Evolutionary conservation across 805 yeast genomes (phyloP).

Genomic region (Candida michaelii): DNA sequence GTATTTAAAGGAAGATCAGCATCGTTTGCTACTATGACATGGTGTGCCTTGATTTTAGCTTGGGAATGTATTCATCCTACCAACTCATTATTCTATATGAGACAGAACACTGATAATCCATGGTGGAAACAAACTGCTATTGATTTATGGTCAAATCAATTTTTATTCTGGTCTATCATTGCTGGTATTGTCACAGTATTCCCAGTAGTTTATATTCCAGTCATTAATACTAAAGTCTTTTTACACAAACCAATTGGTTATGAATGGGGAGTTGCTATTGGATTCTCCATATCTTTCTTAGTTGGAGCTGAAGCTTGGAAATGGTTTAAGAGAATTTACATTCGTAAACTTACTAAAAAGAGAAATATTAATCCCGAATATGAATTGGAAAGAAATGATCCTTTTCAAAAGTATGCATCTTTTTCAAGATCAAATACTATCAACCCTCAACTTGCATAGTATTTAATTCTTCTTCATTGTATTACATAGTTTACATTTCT

Average conservation of each 20-base stretch:
- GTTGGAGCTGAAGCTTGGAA: constrained; percentile 38
- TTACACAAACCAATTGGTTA: constrained; percentile 38
- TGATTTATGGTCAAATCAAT: constrained; percentile 37
- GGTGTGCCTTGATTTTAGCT: constrained; percentile 42
- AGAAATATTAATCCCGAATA: constrained; percentile 31
- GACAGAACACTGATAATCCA: constrained; percentile 34
- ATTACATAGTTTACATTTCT: no score
- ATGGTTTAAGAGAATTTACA: constrained; percentile 38
- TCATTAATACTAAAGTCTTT: constrained; percentile 39
- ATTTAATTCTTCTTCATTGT: no score
- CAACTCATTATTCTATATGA: constrained; percentile 36
- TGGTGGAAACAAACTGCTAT: constrained; percentile 38
- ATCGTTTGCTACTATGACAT: constrained; percentile 39
- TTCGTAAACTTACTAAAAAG: constrained; percentile 18
- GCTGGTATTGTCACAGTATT: constrained; percentile 37
- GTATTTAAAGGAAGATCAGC: constrained; percentile 41
- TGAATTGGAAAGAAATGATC: constrained; percentile 41
- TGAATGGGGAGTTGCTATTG: constrained; percentile 41
- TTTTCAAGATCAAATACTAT: constrained; percentile 39
- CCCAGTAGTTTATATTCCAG: constrained; percentile 43
- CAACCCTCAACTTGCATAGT: constrained; percentile 16
- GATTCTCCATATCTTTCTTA: constrained; percentile 28
- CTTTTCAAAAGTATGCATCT: constrained; percentile 40
- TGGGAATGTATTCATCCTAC: constrained; percentile 42
- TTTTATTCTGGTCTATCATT: constrained; percentile 38